Conservation (phyloP, 306 rosid genomes). For the Castanea mollissima region DNA sequence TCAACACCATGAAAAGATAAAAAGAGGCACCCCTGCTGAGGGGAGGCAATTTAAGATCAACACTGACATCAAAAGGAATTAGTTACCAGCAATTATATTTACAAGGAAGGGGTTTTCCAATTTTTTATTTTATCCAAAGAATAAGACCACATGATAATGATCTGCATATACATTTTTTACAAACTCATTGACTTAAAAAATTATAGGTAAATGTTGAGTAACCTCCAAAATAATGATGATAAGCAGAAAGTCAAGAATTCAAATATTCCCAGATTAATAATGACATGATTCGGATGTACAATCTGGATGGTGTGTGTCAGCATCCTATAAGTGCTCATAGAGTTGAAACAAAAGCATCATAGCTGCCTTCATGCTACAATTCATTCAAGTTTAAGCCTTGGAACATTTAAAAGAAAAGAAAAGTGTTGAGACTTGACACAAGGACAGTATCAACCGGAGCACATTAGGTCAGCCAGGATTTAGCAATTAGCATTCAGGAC, state of each 20-base stretch:
- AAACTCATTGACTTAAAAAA: not conserved
- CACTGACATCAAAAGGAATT: conserved; percentile 1
- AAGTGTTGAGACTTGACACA: conserved; percentile 7
- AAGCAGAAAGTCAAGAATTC: conserved; percentile 2
- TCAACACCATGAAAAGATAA: not conserved
- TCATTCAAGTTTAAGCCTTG: not conserved
- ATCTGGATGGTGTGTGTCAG: not conserved
- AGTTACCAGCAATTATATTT: too few relatives aligned
- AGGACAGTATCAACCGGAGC: not conserved
- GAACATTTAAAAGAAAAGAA: too few relatives aligned
- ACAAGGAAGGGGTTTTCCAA: too few relatives aligned
- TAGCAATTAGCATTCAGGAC: not conserved
- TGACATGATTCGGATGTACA: not conserved
- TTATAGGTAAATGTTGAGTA: not conserved
- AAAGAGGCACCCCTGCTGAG: too few relatives aligned
- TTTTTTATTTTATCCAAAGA: too few relatives aligned
- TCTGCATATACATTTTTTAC: too few relatives aligned
- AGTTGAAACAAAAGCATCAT: conserved; percentile 11
- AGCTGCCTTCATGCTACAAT: too few relatives aligned
- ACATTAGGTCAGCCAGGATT: not conserved
- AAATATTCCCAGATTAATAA: conserved; percentile 1
- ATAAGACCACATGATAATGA: too few relatives aligned
- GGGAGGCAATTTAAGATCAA: conserved; percentile 5
- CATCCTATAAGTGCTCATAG: not conserved
- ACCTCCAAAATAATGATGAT: not conserved